These are phyloP conservation scores for Pythium folliculosum DNA, from an alignment of 352 stramenopile species.

Conservation along the genomic window DNA sequence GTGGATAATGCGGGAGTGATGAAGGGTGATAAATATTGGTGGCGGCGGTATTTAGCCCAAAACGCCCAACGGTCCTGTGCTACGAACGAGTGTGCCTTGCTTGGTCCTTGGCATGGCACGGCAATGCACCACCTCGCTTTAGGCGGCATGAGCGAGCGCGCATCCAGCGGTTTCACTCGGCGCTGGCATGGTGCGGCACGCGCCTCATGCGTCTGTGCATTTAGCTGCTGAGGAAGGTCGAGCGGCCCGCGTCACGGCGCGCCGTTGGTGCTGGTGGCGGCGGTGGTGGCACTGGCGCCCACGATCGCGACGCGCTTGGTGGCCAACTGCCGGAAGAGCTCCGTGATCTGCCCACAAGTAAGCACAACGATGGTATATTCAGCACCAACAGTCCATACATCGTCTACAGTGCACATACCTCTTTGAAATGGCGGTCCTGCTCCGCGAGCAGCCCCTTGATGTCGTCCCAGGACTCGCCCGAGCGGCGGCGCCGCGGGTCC, in stretches of 20 bases:
- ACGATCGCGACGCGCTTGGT: slow-evolving; percentile 19
- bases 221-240: too few relatives aligned
- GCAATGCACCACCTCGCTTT: too few relatives aligned
- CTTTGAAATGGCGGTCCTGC: slow-evolving; percentile 38
- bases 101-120: too few relatives aligned
- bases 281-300: not conserved
- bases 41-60: too few relatives aligned
- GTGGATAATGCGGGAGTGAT: not conserved
- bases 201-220: too few relatives aligned
- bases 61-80: too few relatives aligned
- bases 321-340: slow-evolving; percentile 24
- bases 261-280: slow-evolving; percentile 1
- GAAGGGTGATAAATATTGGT: slow-evolving; percentile 1
- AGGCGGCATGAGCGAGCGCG: too few relatives aligned
- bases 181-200: too few relatives aligned
- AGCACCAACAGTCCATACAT: not conserved
- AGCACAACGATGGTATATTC: not conserved
- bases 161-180: too few relatives aligned
- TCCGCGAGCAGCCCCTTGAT: slow-evolving; percentile 61
- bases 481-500: slow-evolving; percentile 32
- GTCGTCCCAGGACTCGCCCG: slow-evolving; percentile 15
- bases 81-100: too few relatives aligned
- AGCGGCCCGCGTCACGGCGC: not conserved
- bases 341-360: slow-evolving; percentile 9
- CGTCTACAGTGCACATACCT: slow-evolving; percentile 14